phyloP scores from a whole-genome alignment of 1,139 yeast species.

The Blastobotrys capitulatus region DNA sequence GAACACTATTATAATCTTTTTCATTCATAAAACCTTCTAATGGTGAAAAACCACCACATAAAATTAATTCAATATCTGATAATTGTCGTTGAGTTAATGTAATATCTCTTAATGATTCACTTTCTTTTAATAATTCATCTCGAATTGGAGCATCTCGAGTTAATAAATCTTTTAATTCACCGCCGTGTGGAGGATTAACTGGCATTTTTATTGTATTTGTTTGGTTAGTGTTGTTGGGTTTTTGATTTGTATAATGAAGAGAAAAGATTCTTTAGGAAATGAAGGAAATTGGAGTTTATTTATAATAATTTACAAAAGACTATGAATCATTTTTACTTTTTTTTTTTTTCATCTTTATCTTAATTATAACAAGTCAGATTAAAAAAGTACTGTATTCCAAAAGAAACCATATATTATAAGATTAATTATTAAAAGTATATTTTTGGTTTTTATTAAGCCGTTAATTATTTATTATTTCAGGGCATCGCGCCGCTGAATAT shows the following conservation, averaged over 20 bases:
- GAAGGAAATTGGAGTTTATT: neutral
- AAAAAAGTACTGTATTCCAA: neutral
- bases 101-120: slow-evolving; percentile 48
- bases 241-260: neutral
- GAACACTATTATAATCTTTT: slow-evolving; percentile 77
- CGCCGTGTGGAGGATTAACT: slow-evolving; percentile 83
- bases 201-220: slow-evolving; percentile 37
- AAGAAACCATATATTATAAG: neutral
- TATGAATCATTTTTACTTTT: neutral
- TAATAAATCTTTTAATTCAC: slow-evolving; percentile 75
- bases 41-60: slow-evolving; percentile 95
- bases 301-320: neutral
- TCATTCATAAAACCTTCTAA: slow-evolving; percentile 79
- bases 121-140: slow-evolving; percentile 52
- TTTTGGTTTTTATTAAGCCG: too few relatives aligned
- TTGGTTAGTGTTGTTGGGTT: neutral
- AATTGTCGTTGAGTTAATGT: slow-evolving; percentile 79
- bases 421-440: neutral
- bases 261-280: neutral
- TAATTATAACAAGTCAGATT: too few relatives aligned
- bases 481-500: neutral
- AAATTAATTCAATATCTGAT: slow-evolving; percentile 86
- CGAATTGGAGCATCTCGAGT: slow-evolving; percentile 69
- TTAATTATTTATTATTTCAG: too few relatives aligned
- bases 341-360: neutral